A percentile compares a stretch with the other conserved stretches of the same genome.
Evolutionary conservation across 2,329 filamentous ascomycete genomes (phyloP).

Genomic region (Didymella glomerata): DNA sequence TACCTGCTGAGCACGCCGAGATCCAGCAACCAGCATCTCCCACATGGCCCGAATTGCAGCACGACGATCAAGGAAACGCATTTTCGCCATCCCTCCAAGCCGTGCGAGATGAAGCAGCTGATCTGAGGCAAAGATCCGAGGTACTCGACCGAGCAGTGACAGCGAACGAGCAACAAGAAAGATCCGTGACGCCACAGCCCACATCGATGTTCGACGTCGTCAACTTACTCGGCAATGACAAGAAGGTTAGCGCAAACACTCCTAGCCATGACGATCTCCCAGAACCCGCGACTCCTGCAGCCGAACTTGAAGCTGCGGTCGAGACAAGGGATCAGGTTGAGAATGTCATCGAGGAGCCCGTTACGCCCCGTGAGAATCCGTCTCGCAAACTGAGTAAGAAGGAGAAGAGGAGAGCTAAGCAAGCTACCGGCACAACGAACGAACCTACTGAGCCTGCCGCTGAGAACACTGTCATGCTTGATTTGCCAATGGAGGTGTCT

Average conservation of each 20-base stretch:
- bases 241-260: constrained; percentile 42
- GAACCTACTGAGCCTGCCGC: constrained; percentile 10
- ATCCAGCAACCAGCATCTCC: constrained; percentile 12
- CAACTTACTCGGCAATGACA: constrained; percentile 39
- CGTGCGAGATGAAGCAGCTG: constrained; percentile 37
- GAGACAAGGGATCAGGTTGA: constrained; percentile 35
- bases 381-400: constrained; percentile 34
- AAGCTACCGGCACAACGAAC: constrained; percentile 12
- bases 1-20: constrained; percentile 5
- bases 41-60: not conserved
- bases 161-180: constrained; percentile 19
- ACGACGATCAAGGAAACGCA: not conserved
- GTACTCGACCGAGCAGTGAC: constrained; percentile 34
- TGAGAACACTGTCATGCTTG: not conserved
- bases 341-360: constrained; percentile 6
- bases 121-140: constrained; percentile 41
- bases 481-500: not conserved
- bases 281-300: constrained; percentile 37
- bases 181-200: constrained; percentile 23
- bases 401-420: constrained; percentile 35
- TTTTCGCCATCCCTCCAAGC: constrained; percentile 39
- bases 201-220: constrained; percentile 42
- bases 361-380: constrained; percentile 2
- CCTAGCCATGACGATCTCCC: constrained; percentile 26
- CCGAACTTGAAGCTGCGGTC: constrained; percentile 25